Base-by-base conservation (phyloP, 306 rosid genomes). In the Trifolium repens region DNA sequence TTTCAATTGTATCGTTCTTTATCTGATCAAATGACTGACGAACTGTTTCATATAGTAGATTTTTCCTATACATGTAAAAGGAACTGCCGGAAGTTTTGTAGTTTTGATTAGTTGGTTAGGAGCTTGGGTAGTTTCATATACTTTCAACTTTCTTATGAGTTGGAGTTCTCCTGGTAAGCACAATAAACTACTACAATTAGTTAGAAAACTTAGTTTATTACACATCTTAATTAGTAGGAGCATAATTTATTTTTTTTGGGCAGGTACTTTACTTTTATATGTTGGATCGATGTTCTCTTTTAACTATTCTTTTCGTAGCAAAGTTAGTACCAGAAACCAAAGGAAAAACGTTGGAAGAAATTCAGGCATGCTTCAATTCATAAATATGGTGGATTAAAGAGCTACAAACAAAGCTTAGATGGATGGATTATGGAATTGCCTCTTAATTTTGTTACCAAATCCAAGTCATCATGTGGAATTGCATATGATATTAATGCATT, bases 261-360 rank as follows among this genome's bases (percentile, higher is more conserved):
- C 91, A 92, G 96, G 91, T 67, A 92, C 97, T 59, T 85, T 82
- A 26, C 83, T 77, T 69, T 74, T 88, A 68, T 92, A 90, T 71
- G 83, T 89, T 58, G 89, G 84, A 55, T 84, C 81, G 19, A 17
- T 17, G 19, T 66, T 88, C 93, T 60, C 72, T 90, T 69, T 40
- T 88, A 78, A 85, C 93, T 19, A 76, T 90, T 78, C 32, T 90
- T 27, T 90, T 90, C 68, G 96, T 87, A 57, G 88, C 90, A 12
- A 86, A 83, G 84, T 73, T 85, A 62, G 92, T 90, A 64, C 96
- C 96, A 32, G 97, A 92, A 81, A 92, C 96, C 80, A 90, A 92
- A 79, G 96, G 97, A 55, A 90, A 84, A 85, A 92, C 96, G 44
- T 83, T 90, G 13, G 97, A 92, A 81, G 92, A 90, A 73, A 88